These are phyloP conservation scores for Ehretia macrophylla DNA, from an alignment of 257 asterid genomes.

Conservation along the genomic window DNA sequence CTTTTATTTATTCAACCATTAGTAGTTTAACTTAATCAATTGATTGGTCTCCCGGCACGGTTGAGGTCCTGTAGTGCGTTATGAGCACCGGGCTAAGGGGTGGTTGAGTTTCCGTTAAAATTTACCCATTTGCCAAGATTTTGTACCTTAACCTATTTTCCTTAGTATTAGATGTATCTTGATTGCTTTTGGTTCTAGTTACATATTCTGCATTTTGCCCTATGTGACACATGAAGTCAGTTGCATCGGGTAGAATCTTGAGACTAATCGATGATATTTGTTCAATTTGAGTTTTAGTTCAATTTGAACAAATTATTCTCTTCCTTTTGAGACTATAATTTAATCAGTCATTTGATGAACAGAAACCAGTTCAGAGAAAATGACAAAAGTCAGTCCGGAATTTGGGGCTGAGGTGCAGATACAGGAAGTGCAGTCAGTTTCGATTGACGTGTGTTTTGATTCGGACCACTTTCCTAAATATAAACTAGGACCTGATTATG, in stretches of 20 bases:
- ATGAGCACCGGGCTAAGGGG: too few relatives aligned
- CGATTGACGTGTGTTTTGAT: slow-evolving; percentile 71
- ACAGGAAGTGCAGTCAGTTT: slow-evolving; percentile 54
- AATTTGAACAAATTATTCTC: neutral
- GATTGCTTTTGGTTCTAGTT: neutral
- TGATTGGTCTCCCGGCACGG: too few relatives aligned
- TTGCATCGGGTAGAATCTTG: neutral
- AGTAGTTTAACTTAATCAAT: too few relatives aligned
- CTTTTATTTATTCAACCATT: too few relatives aligned
- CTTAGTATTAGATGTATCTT: neutral
- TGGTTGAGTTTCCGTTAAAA: too few relatives aligned
- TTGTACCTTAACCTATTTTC: too few relatives aligned
- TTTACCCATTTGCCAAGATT: too few relatives aligned
- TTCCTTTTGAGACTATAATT: too few relatives aligned
- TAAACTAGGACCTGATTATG: slow-evolving; percentile 79
- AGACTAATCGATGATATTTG: neutral
- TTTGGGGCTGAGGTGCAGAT: slow-evolving; percentile 51
- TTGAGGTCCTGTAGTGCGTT: too few relatives aligned
- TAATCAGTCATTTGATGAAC: slow-evolving; percentile 6
- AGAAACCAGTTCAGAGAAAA: slow-evolving; percentile 29
- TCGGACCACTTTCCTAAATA: slow-evolving; percentile 76
- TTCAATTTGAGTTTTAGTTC: neutral
- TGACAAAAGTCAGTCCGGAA: slow-evolving; percentile 94
- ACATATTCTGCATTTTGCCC: neutral
- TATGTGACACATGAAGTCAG: neutral